These are phyloP conservation scores for Buxus sempervirens DNA, from an alignment of 164 flowering plant species.

Conservation along the genomic window DNA sequence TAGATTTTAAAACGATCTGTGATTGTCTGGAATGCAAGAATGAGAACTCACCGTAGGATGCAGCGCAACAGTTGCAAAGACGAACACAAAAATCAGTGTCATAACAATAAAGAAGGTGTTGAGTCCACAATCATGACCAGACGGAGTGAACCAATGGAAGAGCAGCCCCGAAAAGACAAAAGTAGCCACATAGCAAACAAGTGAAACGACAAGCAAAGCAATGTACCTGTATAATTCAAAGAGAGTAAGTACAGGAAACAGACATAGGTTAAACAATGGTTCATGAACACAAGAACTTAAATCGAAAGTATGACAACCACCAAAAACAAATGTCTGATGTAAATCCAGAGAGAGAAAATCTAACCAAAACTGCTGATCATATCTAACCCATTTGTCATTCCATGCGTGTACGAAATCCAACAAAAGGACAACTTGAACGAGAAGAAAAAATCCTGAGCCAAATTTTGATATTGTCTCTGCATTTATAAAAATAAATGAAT, in stretches of 20 bases:
- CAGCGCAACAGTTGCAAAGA: slow-evolving; percentile 71
- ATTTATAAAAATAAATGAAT: slow-evolving; percentile 17
- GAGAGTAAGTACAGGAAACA: neutral
- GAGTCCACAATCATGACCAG: slow-evolving; percentile 95
- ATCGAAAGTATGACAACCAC: neutral
- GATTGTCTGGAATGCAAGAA: neutral
- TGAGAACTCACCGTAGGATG: slow-evolving; percentile 78
- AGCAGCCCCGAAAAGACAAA: slow-evolving; percentile 82
- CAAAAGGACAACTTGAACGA: slow-evolving; percentile 96
- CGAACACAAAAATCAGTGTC: slow-evolving; percentile 62
- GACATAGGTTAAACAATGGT: neutral
- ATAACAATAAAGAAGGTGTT: slow-evolving; percentile 85
- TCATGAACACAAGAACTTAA: neutral
- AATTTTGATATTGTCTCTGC: slow-evolving; percentile 88
- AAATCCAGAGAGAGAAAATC: slow-evolving; percentile 19
- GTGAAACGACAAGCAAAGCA: slow-evolving; percentile 82
- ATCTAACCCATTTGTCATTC: slow-evolving; percentile 96
- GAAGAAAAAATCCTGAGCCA: slow-evolving; percentile 94
- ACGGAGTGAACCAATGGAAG: slow-evolving; percentile 86
- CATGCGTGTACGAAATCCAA: slow-evolving; percentile 96
- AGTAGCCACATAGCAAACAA: slow-evolving; percentile 71
- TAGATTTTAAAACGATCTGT: too few relatives aligned
- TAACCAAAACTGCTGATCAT: slow-evolving; percentile 96
- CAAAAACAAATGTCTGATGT: neutral
- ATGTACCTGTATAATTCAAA: slow-evolving; percentile 55